A percentile compares a stretch with the other conserved stretches of the same genome.
Evolutionary conservation across 176 grass and related monocot species (phyloP).

Genomic region (Sorghum bicolor): Sorghum_bicolor_NCBIv3 NC_012874.2:19111501-19112000

Average conservation of each 20-base stretch:
- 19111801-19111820: no score
- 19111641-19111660: neutral
- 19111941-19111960: conserved; percentile 44
- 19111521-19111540: neutral
- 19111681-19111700: conserved; percentile 10
- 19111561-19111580: neutral
- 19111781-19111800: no score
- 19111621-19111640: neutral
- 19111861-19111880: conserved; percentile 88
- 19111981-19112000: conserved; percentile 83
- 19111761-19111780: no score
- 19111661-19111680: neutral
- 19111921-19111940: conserved; percentile 7
- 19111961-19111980: conserved; percentile 88
- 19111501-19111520: neutral
- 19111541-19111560: neutral
- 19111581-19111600: neutral
- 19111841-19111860: conserved; percentile 86
- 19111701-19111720: no score
- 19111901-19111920: conserved; percentile 29
- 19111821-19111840: no score
- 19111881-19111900: conserved; percentile 38
- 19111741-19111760: no score
- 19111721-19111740: no score
- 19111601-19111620: neutral